Percentiles rank a stretch among this genome's conserved stretches.
Evolutionary conservation across 2,329 filamentous ascomycete genomes (phyloP).

Genomic region (Penicillium sp.): DNA sequence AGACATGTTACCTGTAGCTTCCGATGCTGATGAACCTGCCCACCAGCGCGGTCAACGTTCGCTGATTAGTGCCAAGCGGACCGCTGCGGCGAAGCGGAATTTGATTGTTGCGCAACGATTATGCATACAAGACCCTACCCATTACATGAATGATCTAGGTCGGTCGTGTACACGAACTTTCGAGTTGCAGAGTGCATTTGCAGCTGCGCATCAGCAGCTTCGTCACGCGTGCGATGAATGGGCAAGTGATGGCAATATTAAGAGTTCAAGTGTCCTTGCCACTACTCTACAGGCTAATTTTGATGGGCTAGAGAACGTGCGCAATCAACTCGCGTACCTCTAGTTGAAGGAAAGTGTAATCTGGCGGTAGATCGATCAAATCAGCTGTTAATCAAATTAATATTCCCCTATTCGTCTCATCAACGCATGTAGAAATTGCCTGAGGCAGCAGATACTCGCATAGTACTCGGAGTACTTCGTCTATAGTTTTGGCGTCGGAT

Average conservation of each 20-base stretch:
- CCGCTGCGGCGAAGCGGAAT: conserved; percentile 35
- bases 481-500: background rate
- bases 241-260: conserved; percentile 12
- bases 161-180: conserved; percentile 48
- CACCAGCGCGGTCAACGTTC: conserved; percentile 40
- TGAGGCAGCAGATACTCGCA: background rate
- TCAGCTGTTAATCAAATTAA: background rate
- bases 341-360: background rate
- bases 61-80: conserved; percentile 36
- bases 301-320: conserved; percentile 23
- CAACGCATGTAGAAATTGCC: background rate
- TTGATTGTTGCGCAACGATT: conserved; percentile 39
- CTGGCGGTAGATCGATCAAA: background rate
- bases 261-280: conserved; percentile 25
- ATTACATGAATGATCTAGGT: conserved; percentile 58
- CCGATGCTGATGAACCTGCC: conserved; percentile 18
- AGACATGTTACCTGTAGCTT: conserved; percentile 13
- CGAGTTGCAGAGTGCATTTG: conserved; percentile 50
- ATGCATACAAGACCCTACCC: conserved; percentile 59
- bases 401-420: background rate
- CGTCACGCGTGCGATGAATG: conserved; percentile 23
- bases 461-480: background rate
- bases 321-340: conserved; percentile 10
- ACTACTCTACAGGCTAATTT: conserved; percentile 32
- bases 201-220: conserved; percentile 28